A percentile compares a stretch with the other conserved stretches of the same genome.
Conservation (phyloP, 495 filamentous ascomycete genomes). For the Penicillium fimorum region DNA sequence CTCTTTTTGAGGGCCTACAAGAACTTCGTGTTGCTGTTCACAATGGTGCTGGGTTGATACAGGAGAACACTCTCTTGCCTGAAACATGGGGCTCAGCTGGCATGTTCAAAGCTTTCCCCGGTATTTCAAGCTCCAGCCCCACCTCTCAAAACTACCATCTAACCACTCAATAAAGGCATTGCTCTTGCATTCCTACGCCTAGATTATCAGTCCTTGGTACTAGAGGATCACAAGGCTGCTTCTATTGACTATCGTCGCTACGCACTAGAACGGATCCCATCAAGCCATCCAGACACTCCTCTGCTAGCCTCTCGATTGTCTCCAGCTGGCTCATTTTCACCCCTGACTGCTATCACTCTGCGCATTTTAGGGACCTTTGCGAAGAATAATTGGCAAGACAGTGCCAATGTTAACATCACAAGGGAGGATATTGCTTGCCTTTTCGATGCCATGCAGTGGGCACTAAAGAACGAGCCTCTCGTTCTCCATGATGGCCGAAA, state of each 20-base stretch:
- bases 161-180: conserved; percentile 27
- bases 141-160: not conserved
- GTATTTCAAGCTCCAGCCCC: conserved; percentile 17
- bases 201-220: conserved; percentile 30
- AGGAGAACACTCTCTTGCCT: conserved; percentile 22
- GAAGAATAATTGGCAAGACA: conserved; percentile 10
- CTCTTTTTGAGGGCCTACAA: conserved; percentile 21
- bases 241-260: conserved; percentile 27
- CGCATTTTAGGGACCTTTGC: conserved; percentile 25
- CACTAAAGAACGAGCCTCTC: conserved; percentile 35
- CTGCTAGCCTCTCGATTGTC: conserved; percentile 33
- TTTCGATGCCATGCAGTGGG: conserved; percentile 28
- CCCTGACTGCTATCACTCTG: conserved; percentile 28
- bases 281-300: conserved; percentile 27
- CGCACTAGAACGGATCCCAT: conserved; percentile 32
- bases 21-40: conserved; percentile 32
- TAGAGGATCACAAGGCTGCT: conserved; percentile 11
- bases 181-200: conserved; percentile 40
- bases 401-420: conserved; percentile 14
- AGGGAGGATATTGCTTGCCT: conserved; percentile 30
- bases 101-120: conserved; percentile 31
- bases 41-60: conserved; percentile 29
- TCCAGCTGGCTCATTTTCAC: conserved; percentile 32
- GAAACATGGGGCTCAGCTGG: conserved; percentile 29
- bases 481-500: conserved; percentile 29